phyloP scores from a whole-genome alignment of 768 basidiomycete species.

The Pleurotus sapidus region DNA sequence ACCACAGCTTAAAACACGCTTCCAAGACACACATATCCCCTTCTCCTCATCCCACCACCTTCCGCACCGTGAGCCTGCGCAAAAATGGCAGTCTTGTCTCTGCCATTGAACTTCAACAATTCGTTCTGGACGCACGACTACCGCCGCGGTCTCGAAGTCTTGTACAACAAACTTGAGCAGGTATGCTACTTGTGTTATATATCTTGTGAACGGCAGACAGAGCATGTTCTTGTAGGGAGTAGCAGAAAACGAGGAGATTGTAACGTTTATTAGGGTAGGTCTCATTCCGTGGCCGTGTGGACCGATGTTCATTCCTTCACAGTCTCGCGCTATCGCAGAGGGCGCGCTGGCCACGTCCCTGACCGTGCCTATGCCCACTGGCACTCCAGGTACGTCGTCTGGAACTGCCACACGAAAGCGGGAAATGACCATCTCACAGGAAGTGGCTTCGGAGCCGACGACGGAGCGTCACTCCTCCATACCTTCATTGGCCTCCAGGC shows the following conservation, averaged over 20 bases:
- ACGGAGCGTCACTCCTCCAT: constrained; percentile 79
- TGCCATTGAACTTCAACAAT: constrained; percentile 87
- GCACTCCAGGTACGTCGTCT: constrained; percentile 42
- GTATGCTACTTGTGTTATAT: constrained; percentile 30
- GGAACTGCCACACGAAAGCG: not conserved
- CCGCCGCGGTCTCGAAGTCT: constrained; percentile 73
- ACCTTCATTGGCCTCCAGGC: constrained; percentile 78
- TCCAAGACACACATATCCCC: not conserved
- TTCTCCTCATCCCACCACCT: constrained; percentile 8
- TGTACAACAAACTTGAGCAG: constrained; percentile 78
- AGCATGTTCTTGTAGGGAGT: constrained; percentile 52
- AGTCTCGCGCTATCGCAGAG: constrained; percentile 78
- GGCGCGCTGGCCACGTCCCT: constrained; percentile 59
- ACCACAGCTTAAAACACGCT: constrained; percentile 10
- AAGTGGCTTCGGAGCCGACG: constrained; percentile 73
- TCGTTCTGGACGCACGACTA: constrained; percentile 97
- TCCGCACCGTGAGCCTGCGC: constrained; percentile 7
- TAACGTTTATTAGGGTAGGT: constrained; percentile 77
- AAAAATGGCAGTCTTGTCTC: constrained; percentile 81
- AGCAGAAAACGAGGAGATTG: constrained; percentile 80
- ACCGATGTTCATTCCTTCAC: constrained; percentile 4
- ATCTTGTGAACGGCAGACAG: constrained; percentile 10
- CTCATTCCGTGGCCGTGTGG: not conserved
- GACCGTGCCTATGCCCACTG: constrained; percentile 45
- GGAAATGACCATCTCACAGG: constrained; percentile 29